Percentiles rank a stretch among this genome's conserved stretches.
Evolutionary conservation across 108 stramenopile genomes (phyloP).

Genomic region (Cylindrotheca closterium): DNA sequence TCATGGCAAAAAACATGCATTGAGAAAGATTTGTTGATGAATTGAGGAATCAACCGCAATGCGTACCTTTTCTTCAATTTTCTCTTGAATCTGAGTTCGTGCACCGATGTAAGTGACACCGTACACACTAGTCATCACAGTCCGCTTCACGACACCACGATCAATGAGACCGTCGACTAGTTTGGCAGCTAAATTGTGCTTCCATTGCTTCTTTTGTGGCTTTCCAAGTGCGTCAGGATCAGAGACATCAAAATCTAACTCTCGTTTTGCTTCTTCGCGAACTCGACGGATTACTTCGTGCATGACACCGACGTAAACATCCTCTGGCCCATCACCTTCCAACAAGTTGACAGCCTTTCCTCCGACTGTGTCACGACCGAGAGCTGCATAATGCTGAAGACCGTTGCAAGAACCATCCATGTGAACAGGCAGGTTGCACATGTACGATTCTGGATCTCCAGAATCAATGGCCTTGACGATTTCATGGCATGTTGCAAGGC

Average conservation of each 20-base stretch:
- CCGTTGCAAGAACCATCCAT: constrained; percentile 99
- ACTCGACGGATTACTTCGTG: constrained; percentile 85
- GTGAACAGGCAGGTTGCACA: constrained; percentile 92
- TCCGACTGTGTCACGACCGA: constrained; percentile 95
- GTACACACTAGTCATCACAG: constrained; percentile 99
- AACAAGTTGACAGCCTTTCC: constrained; percentile 97
- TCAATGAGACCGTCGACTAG: constrained; percentile 89
- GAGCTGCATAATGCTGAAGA: constrained; percentile 99
- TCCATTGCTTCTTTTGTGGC: constrained; percentile 51
- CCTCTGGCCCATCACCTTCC: constrained; percentile 87
- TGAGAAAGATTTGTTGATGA: neutral
- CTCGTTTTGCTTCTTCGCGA: constrained; percentile 61
- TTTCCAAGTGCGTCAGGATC: constrained; percentile 52
- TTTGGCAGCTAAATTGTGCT: constrained; percentile 66
- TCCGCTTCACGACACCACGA: constrained; percentile 98
- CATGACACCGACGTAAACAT: constrained; percentile 97
- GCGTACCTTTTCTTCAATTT: constrained; percentile 72
- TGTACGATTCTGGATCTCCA: constrained; percentile 85
- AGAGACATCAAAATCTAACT: constrained; percentile 58
- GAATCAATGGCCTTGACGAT: constrained; percentile 89
- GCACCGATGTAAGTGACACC: constrained; percentile 99
- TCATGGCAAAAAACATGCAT: neutral
- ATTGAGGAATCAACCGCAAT: constrained; percentile 3
- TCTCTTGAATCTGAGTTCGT: constrained; percentile 92
- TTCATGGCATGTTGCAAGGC: constrained; percentile 95